Conservation (phyloP, 768 basidiomycete species). For the Xerocomellus dryophilus region DNA sequence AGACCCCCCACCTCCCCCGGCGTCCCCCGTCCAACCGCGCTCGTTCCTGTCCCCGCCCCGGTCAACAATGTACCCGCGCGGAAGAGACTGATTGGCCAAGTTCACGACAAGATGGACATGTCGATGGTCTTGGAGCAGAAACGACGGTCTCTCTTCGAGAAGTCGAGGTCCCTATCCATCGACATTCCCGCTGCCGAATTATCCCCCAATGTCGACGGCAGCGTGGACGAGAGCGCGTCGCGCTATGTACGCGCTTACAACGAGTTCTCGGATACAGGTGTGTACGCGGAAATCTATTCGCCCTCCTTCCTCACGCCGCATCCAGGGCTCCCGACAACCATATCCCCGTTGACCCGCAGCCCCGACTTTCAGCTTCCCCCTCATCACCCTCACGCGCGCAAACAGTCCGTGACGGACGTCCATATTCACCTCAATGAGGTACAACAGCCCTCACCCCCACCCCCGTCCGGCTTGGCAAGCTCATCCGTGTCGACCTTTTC, state of each 20-base stretch:
- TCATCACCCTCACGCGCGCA: conserved; percentile 75
- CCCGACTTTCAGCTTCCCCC: conserved; percentile 50
- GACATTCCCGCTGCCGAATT: conserved; percentile 53
- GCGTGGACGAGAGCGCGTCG: conserved; percentile 8
- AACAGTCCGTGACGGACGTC: conserved; percentile 63
- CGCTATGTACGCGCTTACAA: conserved; percentile 32
- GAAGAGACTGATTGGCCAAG: conserved; percentile 57
- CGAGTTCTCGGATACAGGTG: conserved; percentile 27
- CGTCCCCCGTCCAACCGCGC: conserved; percentile 41
- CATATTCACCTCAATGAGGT: conserved; percentile 35
- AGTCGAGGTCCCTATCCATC: conserved; percentile 59
- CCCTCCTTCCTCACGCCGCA: conserved; percentile 6
- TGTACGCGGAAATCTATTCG: neutral
- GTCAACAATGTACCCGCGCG: conserved; percentile 33
- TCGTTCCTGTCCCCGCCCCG: conserved; percentile 21
- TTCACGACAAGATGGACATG: conserved; percentile 37
- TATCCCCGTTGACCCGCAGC: conserved; percentile 43
- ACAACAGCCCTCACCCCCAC: conserved; percentile 17
- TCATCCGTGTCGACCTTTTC: conserved; percentile 50
- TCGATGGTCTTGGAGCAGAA: conserved; percentile 52
- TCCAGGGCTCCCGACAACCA: conserved; percentile 1
- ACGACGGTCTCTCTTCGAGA: conserved; percentile 51
- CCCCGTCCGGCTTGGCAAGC: conserved; percentile 25
- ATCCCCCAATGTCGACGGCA: conserved; percentile 20
- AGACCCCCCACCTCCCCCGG: conserved; percentile 83